Percentiles rank a stretch among this genome's conserved stretches.
phyloP scores from a whole-genome alignment of 148 eudicot species.

The Vaccinium vitisidaea region DNA sequence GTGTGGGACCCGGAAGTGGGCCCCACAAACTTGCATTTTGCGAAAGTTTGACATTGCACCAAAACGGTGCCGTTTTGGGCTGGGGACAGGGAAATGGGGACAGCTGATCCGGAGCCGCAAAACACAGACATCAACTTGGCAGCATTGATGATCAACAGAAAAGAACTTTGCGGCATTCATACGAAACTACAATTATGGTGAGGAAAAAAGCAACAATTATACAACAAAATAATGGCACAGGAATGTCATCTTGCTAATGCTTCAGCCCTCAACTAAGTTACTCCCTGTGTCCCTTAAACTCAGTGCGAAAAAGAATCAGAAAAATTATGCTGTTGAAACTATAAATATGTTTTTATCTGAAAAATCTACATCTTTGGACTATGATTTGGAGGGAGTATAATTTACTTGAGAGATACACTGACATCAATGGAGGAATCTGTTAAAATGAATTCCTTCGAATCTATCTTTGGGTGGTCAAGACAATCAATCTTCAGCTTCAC shows the following conservation, averaged over 20 bases:
- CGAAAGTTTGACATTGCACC: no score
- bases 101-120: no score
- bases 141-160: neutral
- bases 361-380: no score
- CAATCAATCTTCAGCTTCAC: constrained; percentile 59
- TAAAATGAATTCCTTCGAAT: constrained; percentile 49
- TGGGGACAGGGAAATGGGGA: no score
- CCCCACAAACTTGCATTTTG: no score
- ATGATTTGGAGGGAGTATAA: neutral
- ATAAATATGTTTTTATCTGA: no score
- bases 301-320: no score
- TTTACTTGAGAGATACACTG: constrained; percentile 46
- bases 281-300: no score
- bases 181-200: neutral
- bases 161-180: neutral
- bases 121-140: neutral
- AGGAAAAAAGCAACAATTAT: neutral
- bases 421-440: constrained; percentile 68
- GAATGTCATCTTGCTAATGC: neutral
- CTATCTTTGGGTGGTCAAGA: constrained; percentile 64
- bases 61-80: no score
- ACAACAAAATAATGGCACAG: neutral
- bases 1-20: no score
- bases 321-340: no score
- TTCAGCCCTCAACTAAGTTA: neutral